A percentile compares a stretch with the other conserved stretches of the same genome.
Conservation (phyloP, 2,329 filamentous ascomycete species). For the Aspergillus sp. region DNA sequence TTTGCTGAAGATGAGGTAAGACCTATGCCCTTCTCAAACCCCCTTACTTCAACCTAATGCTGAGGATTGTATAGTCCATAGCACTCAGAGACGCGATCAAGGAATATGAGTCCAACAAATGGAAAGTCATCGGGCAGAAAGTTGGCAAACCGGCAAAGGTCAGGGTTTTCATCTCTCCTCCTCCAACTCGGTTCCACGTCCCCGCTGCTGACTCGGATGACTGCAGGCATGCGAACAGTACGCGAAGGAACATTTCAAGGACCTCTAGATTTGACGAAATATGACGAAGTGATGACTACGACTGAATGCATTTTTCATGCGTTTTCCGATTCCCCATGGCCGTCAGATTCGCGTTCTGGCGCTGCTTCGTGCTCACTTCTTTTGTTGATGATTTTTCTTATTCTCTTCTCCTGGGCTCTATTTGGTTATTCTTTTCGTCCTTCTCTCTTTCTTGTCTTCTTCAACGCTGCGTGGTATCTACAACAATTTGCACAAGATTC, state of each 20-base stretch:
- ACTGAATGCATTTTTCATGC: constrained; percentile 20
- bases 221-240: constrained; percentile 81
- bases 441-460: constrained; percentile 6
- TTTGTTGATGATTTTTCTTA: not conserved
- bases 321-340: constrained; percentile 16
- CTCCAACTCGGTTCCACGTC: constrained; percentile 11
- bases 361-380: not conserved
- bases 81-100: constrained; percentile 87
- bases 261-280: constrained; percentile 33
- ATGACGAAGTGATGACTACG: constrained; percentile 35
- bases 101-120: constrained; percentile 98
- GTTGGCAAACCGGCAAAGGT: constrained; percentile 98
- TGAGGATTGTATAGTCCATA: constrained; percentile 34
- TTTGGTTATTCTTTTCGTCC: not conserved
- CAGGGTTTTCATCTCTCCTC: not conserved
- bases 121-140: constrained; percentile 96
- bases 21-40: not conserved
- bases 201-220: constrained; percentile 17
- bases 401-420: not conserved
- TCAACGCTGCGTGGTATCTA: not conserved
- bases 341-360: not conserved
- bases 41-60: constrained; percentile 1
- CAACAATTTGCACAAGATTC: constrained; percentile 7
- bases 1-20: constrained; percentile 93
- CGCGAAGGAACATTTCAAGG: constrained; percentile 86